Base-by-base conservation (phyloP, 2,329 filamentous ascomycete genomes). In the Verticillium dahliae region DNA sequence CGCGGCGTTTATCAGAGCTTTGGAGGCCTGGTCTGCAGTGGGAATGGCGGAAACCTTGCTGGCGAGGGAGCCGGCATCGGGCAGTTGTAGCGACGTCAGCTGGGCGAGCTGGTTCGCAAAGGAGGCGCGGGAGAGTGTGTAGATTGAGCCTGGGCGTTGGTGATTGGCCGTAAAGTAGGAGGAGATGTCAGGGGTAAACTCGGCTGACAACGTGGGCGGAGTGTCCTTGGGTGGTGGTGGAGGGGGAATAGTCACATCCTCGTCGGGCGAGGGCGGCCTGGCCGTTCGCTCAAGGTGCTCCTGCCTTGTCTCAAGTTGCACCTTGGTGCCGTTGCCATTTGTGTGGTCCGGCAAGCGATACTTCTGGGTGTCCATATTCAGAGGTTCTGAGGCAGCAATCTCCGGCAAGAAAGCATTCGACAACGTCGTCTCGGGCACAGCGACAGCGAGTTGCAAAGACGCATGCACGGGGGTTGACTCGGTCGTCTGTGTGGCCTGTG, bases 81-180 rank as follows among this genome's bases (percentile, higher is more conserved):
- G 95, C 2, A 98, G 83, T 69, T 92, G 89, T 62, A 98, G 88
- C 18, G 92, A 92, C 0, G 93, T 98, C 65, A 99, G 81, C 73
- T 97, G 92, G 57, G 91, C 91, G 60, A 98, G 85, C 74, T 98
- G 95, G 69, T 91, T 96, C 65, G 92, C 91, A 74, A 99, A 97
- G 6, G 94, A 97, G 38, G 90, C 90, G 55, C 94, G 87, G 2
- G 92, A 97, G 62, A 99, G 84, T 1, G 95, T 97, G 75, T 96
- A 97, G 67, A 98, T 92, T 39, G 94, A 98, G 52, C 90, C 90
- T 3, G 92, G 83, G 13, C 92, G 85, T 62, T 85, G 85, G 56
- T 87, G 79, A 27, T 85, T 85, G 4, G 86, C 85, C 41, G 88
- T 86, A 73, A 91, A 91, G 73, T 90, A 90, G 41, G 83, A 80